These are phyloP conservation scores for Emmonsia crescens DNA, from an alignment of 2,329 filamentous ascomycete species.

Conservation along the genomic window DNA sequence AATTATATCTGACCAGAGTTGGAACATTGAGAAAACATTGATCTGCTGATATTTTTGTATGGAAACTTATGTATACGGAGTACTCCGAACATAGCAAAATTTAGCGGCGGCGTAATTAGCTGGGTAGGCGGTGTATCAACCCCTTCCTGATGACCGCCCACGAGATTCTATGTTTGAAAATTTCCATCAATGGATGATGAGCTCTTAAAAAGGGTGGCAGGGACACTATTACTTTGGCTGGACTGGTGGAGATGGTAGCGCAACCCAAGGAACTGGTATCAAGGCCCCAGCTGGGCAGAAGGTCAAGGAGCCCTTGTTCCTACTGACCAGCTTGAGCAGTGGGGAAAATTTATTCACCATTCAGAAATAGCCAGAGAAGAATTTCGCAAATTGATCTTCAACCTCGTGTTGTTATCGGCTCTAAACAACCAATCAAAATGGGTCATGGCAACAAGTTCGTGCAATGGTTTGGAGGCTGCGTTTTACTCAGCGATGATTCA, in stretches of 20 bases:
- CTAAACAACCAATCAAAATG: not conserved
- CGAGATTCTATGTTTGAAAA: not conserved
- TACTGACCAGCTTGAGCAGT: not conserved
- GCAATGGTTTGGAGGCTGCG: not conserved
- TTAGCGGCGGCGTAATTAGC: not conserved
- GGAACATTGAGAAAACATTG: not conserved
- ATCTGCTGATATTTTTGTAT: not conserved
- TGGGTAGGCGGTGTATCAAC: not conserved
- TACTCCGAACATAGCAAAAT: too few species aligned
- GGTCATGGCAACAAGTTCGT: not conserved
- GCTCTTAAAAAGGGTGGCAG: not conserved
- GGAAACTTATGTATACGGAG: too few species aligned
- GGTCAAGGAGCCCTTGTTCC: not conserved
- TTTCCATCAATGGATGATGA: not conserved
- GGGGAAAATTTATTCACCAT: not conserved
- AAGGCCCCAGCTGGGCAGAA: conserved; percentile 1
- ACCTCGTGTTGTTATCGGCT: not conserved
- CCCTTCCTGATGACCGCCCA: not conserved
- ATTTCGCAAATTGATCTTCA: not conserved
- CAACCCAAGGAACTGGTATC: conserved; percentile 1
- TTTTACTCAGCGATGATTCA: not conserved
- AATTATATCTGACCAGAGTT: too few species aligned
- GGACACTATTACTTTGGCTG: not conserved
- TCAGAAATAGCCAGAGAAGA: not conserved
- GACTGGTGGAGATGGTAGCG: not conserved